Base-by-base conservation (phyloP, 768 basidiomycete genomes). In the Mycena metata region DNA sequence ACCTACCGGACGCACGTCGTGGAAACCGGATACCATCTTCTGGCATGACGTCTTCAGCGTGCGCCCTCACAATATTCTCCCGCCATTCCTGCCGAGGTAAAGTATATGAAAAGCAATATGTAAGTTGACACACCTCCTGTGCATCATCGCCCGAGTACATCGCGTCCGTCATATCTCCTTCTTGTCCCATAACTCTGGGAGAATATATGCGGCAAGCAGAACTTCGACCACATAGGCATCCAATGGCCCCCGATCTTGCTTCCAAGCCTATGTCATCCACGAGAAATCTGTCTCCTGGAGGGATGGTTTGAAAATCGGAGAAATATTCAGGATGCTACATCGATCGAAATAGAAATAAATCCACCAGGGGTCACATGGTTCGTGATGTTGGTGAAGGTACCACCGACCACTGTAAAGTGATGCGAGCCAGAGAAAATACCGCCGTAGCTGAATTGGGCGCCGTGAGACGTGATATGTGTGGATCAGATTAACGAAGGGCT, bases 41-140 rank as follows among this genome's bases (percentile, higher is more conserved):
- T 23, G 15, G 46, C 46, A 47, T 47, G 46, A 47, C 15, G 46
- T 47, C 46, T 21, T 47, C 46, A 47, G 23, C 24, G 21, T 9
- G 46, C 46, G 46, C 46, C 8, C 46, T 47, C 46, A 11, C 21
- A 47, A 47, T 47, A 47, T 23, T 23, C n/a, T 15, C 10, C 15
- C 15, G 46, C 46, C 46, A 47, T 47, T 47, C 46, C 46, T 47
- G 46, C 46, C 46, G 21, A 23, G 15, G n/a, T 47, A 47, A 47
- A 47, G 46, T 47, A 47, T 47, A 8, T 47, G 46, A 47, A 47
- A 47, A 47, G 46, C 46, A 47, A 47, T n/a, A 47, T 24, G 46
- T 47, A 47, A 47, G 46, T 10, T 10, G 46, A 47, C 46, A 24
- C 46, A 23, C 46, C 46, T 47, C n/a, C 15, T 47, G 30, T 30